Base-by-base conservation (phyloP, 1,284 basidiomycete species). In the Schizophyllum amplum region DNA sequence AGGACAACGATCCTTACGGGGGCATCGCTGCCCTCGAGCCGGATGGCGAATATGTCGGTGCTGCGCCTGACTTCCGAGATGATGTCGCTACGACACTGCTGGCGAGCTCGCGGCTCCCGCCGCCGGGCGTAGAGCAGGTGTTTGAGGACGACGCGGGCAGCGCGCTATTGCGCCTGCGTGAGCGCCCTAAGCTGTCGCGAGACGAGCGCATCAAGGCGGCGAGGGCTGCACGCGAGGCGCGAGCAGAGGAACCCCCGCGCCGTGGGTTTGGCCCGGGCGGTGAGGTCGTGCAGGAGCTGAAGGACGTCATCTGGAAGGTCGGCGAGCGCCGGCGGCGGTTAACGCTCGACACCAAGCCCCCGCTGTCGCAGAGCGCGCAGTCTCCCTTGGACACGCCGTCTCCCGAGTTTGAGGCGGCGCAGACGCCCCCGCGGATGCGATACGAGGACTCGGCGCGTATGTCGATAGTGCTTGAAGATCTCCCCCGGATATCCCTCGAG, bases 291-390 rank as follows among this genome's bases (percentile, higher is more conserved):
- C 83, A 88, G 65, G 89, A 91, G 70, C 72, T 92, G 62, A 88
- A 87, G 68, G 87, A 89, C 64, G 88, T 91, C 15, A 91, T 91
- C 25, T 89, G 85, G 83, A 85, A 89, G 65, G 89, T 92, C 5
- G 80, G 86, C 22, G 85, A 90, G 70, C 75, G 76, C 66, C 74
- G 83, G 65, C 71, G 85, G 60, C 77, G 75, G 68, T 74, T 85
- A 76, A 49, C 55, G 26, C n/a, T 25, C 22, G 51, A 52, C 9
- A n/a, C 51, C 5, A 17, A 52, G 51, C 33, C 33, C 13, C 17
- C 33, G 33, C 7, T 17, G 2, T 42, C 33, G 33, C 33, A 17
- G 11, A 9, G 13, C 3, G 11, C 33, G 7, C 33, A 17, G 13
- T 42, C 33, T 9, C 33, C 33, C 13, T 17, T 13, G 33, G 33